Evolutionary conservation across 2,329 filamentous ascomycete species (phyloP).

Genomic region (Nemania serpens): DNA sequence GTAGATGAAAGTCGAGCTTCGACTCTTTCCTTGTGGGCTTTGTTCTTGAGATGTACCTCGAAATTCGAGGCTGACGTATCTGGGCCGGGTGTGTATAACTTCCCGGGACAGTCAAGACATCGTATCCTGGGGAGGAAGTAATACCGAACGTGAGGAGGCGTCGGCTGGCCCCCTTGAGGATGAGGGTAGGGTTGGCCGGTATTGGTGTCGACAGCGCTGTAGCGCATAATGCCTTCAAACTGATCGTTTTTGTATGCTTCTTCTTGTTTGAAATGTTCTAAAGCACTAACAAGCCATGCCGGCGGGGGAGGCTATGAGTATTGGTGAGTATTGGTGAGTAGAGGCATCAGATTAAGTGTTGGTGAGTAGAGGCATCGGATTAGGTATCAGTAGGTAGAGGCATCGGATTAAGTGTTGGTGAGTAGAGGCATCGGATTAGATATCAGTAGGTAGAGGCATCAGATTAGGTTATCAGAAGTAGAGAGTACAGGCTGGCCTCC

Average conservation of each 20-base stretch:
- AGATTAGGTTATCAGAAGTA: constrained; percentile 6
- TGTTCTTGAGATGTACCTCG: constrained; percentile 88
- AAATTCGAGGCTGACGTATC: constrained; percentile 88
- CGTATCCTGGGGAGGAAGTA: constrained; percentile 88
- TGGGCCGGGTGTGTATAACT: constrained; percentile 89
- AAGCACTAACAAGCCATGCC: constrained; percentile 78
- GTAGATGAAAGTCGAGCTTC: constrained; percentile 42
- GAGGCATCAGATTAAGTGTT: constrained; percentile 32
- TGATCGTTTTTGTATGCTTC: constrained; percentile 73
- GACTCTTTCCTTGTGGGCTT: constrained; percentile 75
- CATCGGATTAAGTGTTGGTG: constrained; percentile 34
- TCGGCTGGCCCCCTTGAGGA: constrained; percentile 52
- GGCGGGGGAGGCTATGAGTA: constrained; percentile 74
- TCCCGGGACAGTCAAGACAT: constrained; percentile 90
- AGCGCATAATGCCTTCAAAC: constrained; percentile 92
- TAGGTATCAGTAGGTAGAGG: constrained; percentile 37
- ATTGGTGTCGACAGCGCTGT: constrained; percentile 75
- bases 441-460: too few species aligned
- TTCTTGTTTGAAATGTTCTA: constrained; percentile 69
- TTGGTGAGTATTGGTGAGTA: constrained; percentile 37
- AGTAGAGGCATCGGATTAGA: constrained; percentile 37
- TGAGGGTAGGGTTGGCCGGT: constrained; percentile 68
- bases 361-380: constrained; percentile 37
- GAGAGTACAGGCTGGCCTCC: constrained; percentile 19
- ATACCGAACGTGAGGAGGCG: constrained; percentile 70